Conservation (phyloP, 2,329 filamentous ascomycete species). For the Sporothrix dimorphospora region DNA sequence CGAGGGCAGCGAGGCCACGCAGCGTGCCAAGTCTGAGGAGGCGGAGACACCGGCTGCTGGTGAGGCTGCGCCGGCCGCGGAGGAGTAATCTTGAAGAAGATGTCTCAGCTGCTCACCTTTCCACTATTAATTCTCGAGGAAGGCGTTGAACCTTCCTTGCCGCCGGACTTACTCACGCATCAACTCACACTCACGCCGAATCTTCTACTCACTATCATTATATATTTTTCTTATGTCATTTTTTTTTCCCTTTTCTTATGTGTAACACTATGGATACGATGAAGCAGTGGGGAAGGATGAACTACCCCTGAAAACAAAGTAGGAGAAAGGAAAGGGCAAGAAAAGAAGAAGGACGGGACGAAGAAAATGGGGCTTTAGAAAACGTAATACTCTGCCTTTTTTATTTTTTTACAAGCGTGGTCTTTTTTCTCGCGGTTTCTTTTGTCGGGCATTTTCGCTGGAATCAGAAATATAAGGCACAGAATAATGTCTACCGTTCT, state of each 20-base stretch:
- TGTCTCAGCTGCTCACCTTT: neutral
- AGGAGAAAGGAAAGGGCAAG: neutral
- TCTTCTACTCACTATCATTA: neutral
- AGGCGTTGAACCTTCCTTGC: neutral
- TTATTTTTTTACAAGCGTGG: neutral
- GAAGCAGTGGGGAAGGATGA: neutral
- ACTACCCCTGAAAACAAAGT: neutral
- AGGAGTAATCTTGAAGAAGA: neutral
- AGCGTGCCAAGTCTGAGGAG: constrained; percentile 16
- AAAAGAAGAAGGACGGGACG: neutral
- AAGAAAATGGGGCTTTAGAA: constrained; percentile 17
- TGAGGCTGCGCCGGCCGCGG: neutral
- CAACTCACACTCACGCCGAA: neutral
- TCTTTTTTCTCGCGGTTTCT: neutral
- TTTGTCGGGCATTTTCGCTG: neutral
- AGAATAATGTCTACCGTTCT: neutral
- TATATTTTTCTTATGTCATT: constrained; percentile 6
- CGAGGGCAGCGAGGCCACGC: constrained; percentile 60
- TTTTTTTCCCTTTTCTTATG: neutral
- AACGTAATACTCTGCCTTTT: constrained; percentile 6
- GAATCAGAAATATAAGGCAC: constrained; percentile 4
- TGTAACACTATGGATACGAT: constrained; percentile 24
- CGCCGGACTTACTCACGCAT: neutral
- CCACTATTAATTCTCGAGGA: neutral
- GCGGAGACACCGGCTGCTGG: neutral